Evolutionary conservation across 2,329 filamentous ascomycete species (phyloP), one percentile per base, ranked within the genome.

Genomic region (Cercospora janseana): DNA sequence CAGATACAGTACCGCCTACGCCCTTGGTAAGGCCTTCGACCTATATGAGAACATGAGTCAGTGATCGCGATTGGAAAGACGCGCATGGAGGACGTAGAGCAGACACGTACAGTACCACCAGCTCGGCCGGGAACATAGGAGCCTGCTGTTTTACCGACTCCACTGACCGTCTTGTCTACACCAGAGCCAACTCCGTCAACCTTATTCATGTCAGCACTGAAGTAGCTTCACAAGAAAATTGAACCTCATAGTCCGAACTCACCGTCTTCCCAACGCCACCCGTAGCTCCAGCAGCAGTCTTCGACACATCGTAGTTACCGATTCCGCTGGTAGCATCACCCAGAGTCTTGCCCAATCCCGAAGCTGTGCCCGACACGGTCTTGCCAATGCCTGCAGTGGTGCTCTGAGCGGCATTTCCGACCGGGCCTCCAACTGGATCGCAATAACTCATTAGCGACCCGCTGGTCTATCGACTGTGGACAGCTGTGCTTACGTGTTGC

Each of bases 321-420:
- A 74, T 44, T 4, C 71, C 72, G 3, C 64, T 62, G 1, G 72
- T 72, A 0, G 73, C 75, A 52, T 74, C 73, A 10, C 66, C 69
- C 3, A 73, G 67, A 0, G 72, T 74, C 4, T 68, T 66, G 24
- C 72, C 70, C 4, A 74, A 49, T 0, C 72, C 72, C 42, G 67
- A 69, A 3, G 71, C 72, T 7, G 71, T 66, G 8, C 63, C 64
- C 0, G 68, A 68, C 5, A 67, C 60, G 4, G 72, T 74, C 61
- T 73, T 72, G 28, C 72, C 72, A 6, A 72, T 63, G 13, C 63
- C 64, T 15, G 67, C 64, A 6, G 70, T 72, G 2, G 73, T 63
- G 46, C 73, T 68, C 43, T 69, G 67, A 21, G 71, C 66, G 0
- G 56, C 52, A 21, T 58, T 68, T 63, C 49, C 49, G 26, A 46